phyloP scores from a whole-genome alignment of 192 early-diverging fungal species.

The Entomortierella beljakovae region DNA sequence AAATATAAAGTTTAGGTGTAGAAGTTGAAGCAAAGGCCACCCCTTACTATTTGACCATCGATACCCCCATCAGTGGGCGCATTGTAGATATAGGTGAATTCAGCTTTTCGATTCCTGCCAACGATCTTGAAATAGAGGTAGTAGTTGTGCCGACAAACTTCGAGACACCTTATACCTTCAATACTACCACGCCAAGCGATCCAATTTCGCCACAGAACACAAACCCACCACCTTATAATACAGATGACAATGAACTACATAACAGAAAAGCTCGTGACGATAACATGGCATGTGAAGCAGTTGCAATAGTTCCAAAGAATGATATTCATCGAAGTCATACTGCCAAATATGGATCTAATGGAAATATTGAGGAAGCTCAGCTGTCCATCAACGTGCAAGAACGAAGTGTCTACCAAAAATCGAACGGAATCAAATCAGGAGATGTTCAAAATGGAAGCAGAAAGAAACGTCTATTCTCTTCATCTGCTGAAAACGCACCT shows the following conservation, averaged over 20 bases:
- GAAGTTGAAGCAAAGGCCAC: constrained; percentile 17
- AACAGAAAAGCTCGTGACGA: too few species aligned
- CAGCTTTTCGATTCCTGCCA: constrained; percentile 17
- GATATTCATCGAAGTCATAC: too few species aligned
- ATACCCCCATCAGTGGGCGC: background rate
- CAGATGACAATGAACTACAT: too few species aligned
- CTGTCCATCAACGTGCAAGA: background rate
- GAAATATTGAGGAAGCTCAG: too few species aligned
- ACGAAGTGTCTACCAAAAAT: background rate
- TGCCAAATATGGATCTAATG: too few species aligned
- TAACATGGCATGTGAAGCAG: too few species aligned
- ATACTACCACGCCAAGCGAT: too few species aligned
- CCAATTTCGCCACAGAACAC: too few species aligned
- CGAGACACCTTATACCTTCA: too few species aligned
- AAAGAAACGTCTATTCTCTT: background rate
- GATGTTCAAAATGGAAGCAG: background rate
- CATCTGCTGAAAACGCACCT: background rate
- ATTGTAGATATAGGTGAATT: constrained; percentile 26
- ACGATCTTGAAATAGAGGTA: constrained; percentile 32
- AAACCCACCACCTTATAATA: too few species aligned
- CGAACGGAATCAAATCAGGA: background rate
- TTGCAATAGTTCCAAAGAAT: too few species aligned
- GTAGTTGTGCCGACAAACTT: too few species aligned
- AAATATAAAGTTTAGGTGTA: constrained; percentile 11
- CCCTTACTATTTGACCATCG: constrained; percentile 6